Conservation (phyloP, 768 basidiomycete genomes). For the Pisolithus orientalis region DNA sequence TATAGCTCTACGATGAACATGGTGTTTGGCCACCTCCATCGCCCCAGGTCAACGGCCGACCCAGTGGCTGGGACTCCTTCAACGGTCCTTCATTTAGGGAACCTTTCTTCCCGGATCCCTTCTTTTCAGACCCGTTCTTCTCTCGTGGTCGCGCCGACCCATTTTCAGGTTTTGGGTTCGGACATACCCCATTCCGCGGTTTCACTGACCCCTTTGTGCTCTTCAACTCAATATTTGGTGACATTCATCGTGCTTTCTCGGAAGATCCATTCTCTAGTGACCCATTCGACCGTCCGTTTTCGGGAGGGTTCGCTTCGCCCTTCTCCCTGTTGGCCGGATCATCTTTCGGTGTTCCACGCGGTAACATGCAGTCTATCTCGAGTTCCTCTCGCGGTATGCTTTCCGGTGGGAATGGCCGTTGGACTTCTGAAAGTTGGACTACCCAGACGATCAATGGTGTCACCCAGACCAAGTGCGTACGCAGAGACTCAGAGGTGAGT, state of each 20-base stretch:
- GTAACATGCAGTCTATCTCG: conserved; percentile 9
- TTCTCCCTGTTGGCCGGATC: conserved; percentile 5
- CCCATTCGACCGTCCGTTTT: conserved; percentile 12
- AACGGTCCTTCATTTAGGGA: conserved; percentile 10
- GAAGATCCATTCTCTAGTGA: conserved; percentile 32
- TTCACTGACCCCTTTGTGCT: conserved; percentile 75
- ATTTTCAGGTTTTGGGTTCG: conserved; percentile 18
- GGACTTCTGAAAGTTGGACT: conserved; percentile 52
- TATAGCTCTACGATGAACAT: conserved; percentile 59
- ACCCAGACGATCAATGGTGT: conserved; percentile 61
- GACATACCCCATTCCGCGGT: conserved; percentile 14
- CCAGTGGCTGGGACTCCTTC: conserved; percentile 13
- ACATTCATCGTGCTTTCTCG: conserved; percentile 31
- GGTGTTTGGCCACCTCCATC: conserved; percentile 72
- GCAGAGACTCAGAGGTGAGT: conserved; percentile 54
- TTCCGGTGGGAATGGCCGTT: conserved; percentile 15
- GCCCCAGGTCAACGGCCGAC: conserved; percentile 10
- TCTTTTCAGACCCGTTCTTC: conserved; percentile 6
- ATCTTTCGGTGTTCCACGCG: conserved; percentile 2
- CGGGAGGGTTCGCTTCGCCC: conserved; percentile 7
- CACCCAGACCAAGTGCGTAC: conserved; percentile 51
- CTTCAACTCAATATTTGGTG: conserved; percentile 67
- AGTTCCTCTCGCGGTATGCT: not conserved
- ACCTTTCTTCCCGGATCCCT: conserved; percentile 16
- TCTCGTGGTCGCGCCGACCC: conserved; percentile 19